A percentile compares a stretch with the other conserved stretches of the same genome.
Evolutionary conservation across 768 basidiomycete species (phyloP).

Genomic region (Kwoniella mangroviensis): DNA sequence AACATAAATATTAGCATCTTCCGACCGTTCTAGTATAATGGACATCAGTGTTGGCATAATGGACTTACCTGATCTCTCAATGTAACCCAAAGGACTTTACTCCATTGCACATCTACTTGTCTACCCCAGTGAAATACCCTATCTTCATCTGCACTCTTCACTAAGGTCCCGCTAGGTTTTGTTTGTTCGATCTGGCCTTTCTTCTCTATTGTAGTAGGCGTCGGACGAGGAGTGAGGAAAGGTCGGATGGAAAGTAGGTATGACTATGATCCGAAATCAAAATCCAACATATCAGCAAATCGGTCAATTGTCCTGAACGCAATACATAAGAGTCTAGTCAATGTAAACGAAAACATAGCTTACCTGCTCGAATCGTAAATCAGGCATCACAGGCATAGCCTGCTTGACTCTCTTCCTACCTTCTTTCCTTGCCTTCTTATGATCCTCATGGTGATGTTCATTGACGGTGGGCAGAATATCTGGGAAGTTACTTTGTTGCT

Average conservation of each 20-base stretch:
- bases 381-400: constrained; percentile 50
- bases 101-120: constrained; percentile 54
- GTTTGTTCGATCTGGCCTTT: constrained; percentile 21
- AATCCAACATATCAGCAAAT: not conserved
- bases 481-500: constrained; percentile 33
- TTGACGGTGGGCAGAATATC: constrained; percentile 21
- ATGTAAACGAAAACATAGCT: constrained; percentile 1
- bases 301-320: not conserved
- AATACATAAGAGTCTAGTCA: no score
- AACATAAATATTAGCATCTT: no score
- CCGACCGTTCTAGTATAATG: no score
- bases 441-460: constrained; percentile 8
- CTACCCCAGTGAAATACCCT: constrained; percentile 56
- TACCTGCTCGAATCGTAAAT: constrained; percentile 56
- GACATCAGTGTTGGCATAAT: not conserved
- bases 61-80: constrained; percentile 54
- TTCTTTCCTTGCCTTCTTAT: constrained; percentile 27
- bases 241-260: constrained; percentile 56
- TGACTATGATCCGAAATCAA: constrained; percentile 35
- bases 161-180: constrained; percentile 30
- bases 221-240: constrained; percentile 48
- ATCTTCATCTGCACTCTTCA: constrained; percentile 44
- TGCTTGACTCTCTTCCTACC: constrained; percentile 40
- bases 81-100: constrained; percentile 51
- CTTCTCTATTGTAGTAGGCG: constrained; percentile 14